These are phyloP conservation scores for Physocladia obscura DNA, from an alignment of 192 early-diverging fungal species.

Conservation along the genomic window DNA sequence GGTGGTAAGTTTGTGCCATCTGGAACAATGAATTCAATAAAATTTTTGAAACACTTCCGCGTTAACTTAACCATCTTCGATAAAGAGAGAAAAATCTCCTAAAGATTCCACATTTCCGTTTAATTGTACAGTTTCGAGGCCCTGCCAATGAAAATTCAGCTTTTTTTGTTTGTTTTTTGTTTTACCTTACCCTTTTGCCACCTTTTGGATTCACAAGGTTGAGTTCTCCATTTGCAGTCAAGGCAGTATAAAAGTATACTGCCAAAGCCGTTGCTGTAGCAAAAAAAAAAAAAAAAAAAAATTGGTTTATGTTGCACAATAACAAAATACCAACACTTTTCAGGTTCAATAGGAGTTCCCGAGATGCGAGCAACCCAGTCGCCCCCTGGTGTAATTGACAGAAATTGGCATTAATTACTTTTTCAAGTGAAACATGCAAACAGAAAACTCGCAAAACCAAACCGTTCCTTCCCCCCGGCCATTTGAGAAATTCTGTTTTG, in stretches of 20 bases:
- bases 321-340: background rate
- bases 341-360: constrained; percentile 58
- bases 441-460: background rate
- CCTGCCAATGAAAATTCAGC: background rate
- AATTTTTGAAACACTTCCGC: background rate
- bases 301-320: background rate
- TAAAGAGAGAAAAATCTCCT: constrained; percentile 67
- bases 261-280: constrained; percentile 38
- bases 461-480: constrained; percentile 58
- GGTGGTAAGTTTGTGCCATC: constrained; percentile 8
- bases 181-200: background rate
- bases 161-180: background rate
- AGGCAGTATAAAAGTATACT: constrained; percentile 74
- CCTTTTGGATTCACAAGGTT: constrained; percentile 34
- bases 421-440: background rate
- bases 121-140: constrained; percentile 12
- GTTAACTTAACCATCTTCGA: constrained; percentile 56
- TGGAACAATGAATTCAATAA: background rate
- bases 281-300: background rate
- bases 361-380: constrained; percentile 77
- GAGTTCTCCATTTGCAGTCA: constrained; percentile 72
- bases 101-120: constrained; percentile 49
- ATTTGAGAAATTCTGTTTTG: constrained; percentile 75
- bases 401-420: no score
- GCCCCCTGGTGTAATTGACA: constrained; percentile 65